Conservation (phyloP, 1,284 basidiomycete species). For the Ceratobasidium sp. region DNA sequence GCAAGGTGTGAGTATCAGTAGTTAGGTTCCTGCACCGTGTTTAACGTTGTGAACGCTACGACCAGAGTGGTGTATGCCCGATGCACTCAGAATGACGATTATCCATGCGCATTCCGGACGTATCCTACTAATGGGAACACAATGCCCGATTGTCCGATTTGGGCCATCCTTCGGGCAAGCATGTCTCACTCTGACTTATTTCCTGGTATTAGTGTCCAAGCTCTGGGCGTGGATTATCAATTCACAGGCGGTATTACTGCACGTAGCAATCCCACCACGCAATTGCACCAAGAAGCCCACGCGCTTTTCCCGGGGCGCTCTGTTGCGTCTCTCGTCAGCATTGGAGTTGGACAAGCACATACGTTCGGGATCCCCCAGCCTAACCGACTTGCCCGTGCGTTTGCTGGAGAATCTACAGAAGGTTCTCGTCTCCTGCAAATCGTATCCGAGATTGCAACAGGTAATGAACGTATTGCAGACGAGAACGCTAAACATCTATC, state of each 20-base stretch:
- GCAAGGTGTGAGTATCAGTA: not conserved
- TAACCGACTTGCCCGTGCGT: not conserved
- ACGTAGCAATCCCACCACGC: slow-evolving; percentile 8
- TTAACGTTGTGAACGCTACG: too few species aligned
- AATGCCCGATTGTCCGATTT: not conserved
- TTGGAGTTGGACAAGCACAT: slow-evolving; percentile 7
- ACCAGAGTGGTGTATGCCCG: slow-evolving; percentile 1
- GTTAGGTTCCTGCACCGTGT: not conserved
- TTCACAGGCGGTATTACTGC: slow-evolving; percentile 15
- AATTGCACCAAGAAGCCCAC: slow-evolving; percentile 5
- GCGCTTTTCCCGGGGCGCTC: not conserved
- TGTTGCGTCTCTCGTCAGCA: slow-evolving; percentile 12
- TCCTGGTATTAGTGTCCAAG: not conserved
- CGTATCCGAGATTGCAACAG: slow-evolving; percentile 4
- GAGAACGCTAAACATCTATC: not conserved
- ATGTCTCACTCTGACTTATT: slow-evolving; percentile 12
- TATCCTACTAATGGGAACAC: not conserved
- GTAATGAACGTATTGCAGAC: slow-evolving; percentile 20
- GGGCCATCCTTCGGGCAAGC: too few species aligned
- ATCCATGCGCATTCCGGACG: not conserved
- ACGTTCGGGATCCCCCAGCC: not conserved
- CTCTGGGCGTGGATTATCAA: not conserved
- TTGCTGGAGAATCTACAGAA: too few species aligned
- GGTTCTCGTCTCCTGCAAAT: not conserved
- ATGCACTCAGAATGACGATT: slow-evolving; percentile 1